These are phyloP conservation scores for Hymenochaete sp. DNA, from an alignment of 1,284 basidiomycete genomes.

Conservation along the genomic window DNA sequence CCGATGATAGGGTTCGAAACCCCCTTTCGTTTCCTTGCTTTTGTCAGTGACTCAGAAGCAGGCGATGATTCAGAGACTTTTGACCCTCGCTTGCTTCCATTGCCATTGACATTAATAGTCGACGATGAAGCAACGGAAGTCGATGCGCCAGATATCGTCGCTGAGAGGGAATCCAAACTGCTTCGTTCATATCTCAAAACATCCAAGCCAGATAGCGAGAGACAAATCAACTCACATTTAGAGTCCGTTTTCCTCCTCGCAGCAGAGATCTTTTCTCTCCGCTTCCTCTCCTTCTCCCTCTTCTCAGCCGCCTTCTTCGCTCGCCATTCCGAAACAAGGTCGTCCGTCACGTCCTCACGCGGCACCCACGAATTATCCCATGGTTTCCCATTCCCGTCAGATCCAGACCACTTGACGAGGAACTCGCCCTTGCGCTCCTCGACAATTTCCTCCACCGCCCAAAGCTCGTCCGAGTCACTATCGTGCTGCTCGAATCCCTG, in stretches of 20 bases:
- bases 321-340: constrained; percentile 17
- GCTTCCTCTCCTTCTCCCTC: constrained; percentile 4
- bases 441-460: constrained; percentile 10
- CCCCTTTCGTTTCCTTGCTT: too few species aligned
- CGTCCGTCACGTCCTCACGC: constrained; percentile 15
- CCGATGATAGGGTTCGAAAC: too few species aligned
- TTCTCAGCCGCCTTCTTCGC: constrained; percentile 10
- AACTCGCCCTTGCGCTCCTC: constrained; percentile 8
- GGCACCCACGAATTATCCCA: constrained; percentile 18
- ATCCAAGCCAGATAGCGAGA: too few species aligned
- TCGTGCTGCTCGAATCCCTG: constrained; percentile 13
- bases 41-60: too few species aligned
- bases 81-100: too few species aligned
- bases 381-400: constrained; percentile 14
- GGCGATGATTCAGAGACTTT: too few species aligned
- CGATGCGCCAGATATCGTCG: too few species aligned
- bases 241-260: not conserved
- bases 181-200: too few species aligned
- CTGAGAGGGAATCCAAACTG: too few species aligned
- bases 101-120: too few species aligned
- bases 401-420: constrained; percentile 14
- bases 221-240: too few species aligned
- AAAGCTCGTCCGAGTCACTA: constrained; percentile 11
- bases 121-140: too few species aligned
- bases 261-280: not conserved